These are phyloP conservation scores for Osmanthus fragrans DNA, from an alignment of 257 asterid species.

Conservation along the genomic window DNA sequence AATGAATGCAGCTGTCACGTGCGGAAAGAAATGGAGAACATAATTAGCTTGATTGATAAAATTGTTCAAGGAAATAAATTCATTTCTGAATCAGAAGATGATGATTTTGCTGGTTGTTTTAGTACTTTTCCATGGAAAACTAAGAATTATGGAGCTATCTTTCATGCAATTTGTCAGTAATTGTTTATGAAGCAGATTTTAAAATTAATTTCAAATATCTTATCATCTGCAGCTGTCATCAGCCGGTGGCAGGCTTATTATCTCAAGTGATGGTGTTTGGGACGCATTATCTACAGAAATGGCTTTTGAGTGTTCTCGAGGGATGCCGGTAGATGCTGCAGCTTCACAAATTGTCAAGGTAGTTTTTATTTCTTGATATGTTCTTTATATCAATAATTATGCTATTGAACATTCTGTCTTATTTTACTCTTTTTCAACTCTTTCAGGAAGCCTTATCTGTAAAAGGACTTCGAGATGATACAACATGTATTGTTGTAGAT, in stretches of 20 bases:
- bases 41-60: neutral
- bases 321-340: constrained; percentile 85
- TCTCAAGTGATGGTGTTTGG: constrained; percentile 99
- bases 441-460: constrained; percentile 79
- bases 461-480: constrained; percentile 94
- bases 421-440: constrained; percentile 10
- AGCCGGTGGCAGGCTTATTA: constrained; percentile 86
- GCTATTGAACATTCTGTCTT: constrained; percentile 9
- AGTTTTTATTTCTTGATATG: constrained; percentile 1
- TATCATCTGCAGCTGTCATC: constrained; percentile 70
- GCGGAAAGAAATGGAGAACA: neutral
- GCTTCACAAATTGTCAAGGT: constrained; percentile 94
- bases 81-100: neutral
- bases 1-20: neutral
- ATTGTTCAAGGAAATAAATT: neutral
- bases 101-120: neutral
- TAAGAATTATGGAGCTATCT: neutral
- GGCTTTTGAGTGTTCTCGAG: constrained; percentile 86
- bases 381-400: neutral
- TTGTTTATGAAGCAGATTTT: neutral
- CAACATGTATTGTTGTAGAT: constrained; percentile 96
- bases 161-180: neutral
- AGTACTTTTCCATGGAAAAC: constrained; percentile 19
- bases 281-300: constrained; percentile 87
- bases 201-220: constrained; percentile 14